Conservation (phyloP, 2,329 filamentous ascomycete genomes). For the Ophiocordyceps camponoti-rufipedis region DNA sequence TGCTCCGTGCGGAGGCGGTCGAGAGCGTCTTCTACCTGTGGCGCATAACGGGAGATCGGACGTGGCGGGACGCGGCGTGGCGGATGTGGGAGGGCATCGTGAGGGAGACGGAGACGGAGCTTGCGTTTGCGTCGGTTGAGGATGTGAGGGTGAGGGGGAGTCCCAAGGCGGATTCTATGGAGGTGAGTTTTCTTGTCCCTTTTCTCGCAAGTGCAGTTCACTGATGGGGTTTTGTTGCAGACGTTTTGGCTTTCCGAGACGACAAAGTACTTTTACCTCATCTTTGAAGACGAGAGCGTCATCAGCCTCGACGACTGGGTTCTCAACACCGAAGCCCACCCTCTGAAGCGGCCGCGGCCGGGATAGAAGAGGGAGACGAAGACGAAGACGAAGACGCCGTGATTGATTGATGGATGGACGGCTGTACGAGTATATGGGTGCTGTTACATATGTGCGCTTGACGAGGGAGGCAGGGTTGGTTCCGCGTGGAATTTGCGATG, state of each 20-base stretch:
- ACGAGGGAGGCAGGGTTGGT: too few species aligned
- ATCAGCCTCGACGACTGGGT: slow-evolving; percentile 56
- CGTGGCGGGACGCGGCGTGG: slow-evolving; percentile 27
- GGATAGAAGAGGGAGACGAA: background rate
- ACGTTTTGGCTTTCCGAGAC: slow-evolving; percentile 62
- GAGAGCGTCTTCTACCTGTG: slow-evolving; percentile 36
- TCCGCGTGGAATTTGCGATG: too few species aligned
- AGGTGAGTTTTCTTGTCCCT: slow-evolving; percentile 19
- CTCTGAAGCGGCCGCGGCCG: slow-evolving; percentile 17
- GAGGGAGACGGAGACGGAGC: slow-evolving; percentile 21
- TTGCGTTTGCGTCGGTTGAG: slow-evolving; percentile 23
- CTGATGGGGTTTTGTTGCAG: slow-evolving; percentile 7
- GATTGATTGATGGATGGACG: too few species aligned
- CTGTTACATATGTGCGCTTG: too few species aligned
- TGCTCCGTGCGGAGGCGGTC: slow-evolving; percentile 33
- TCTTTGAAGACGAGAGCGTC: slow-evolving; percentile 45
- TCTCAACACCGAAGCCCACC: slow-evolving; percentile 39
- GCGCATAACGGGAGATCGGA: slow-evolving; percentile 25
- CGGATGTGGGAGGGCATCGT: slow-evolving; percentile 26
- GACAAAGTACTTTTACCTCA: slow-evolving; percentile 59
- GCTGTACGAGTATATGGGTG: too few species aligned
- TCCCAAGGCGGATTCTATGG: slow-evolving; percentile 39
- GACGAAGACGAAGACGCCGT: too few species aligned
- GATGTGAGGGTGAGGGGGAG: slow-evolving; percentile 15
- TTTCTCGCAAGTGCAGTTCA: background rate